Evolutionary conservation across 495 filamentous ascomycete species (phyloP).

Genomic region (Lasiosphaeria ovina): DNA sequence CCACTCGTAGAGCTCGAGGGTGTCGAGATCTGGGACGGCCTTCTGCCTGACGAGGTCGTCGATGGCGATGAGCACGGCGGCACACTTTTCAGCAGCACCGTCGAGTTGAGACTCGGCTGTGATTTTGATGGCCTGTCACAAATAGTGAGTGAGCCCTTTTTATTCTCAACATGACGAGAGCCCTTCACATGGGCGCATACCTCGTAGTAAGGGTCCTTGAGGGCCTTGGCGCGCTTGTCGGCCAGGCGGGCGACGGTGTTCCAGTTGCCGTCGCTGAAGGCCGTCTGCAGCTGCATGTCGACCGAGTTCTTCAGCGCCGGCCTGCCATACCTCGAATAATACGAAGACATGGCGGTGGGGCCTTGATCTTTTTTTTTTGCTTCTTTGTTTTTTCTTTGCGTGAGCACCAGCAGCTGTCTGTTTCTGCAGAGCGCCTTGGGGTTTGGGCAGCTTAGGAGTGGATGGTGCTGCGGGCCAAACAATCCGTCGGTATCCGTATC

Average conservation of each 20-base stretch:
- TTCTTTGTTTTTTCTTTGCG: no score
- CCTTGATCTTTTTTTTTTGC: background rate
- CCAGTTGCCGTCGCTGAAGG: constrained; percentile 46
- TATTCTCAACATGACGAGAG: background rate
- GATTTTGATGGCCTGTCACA: constrained; percentile 41
- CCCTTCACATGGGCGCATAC: constrained; percentile 24
- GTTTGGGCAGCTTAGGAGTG: no score
- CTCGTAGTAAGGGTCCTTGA: constrained; percentile 49
- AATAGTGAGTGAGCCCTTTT: constrained; percentile 9
- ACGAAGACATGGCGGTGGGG: constrained; percentile 24
- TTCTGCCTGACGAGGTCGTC: constrained; percentile 40
- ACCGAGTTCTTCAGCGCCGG: constrained; percentile 38
- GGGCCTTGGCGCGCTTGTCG: constrained; percentile 36
- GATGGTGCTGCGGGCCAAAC: no score
- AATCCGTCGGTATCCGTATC: no score
- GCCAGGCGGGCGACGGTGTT: constrained; percentile 39
- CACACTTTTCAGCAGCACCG: constrained; percentile 33
- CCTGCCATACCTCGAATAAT: constrained; percentile 23
- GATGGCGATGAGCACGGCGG: constrained; percentile 32
- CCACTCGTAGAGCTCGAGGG: constrained; percentile 45
- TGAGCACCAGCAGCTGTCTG: background rate
- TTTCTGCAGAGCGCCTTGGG: background rate
- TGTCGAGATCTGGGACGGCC: constrained; percentile 37
- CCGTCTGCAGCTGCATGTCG: constrained; percentile 38
- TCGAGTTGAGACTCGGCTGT: constrained; percentile 46